Percentiles rank a stretch among this genome's conserved stretches.
Conservation (phyloP, 2,329 filamentous ascomycete genomes). For the Plectosphaerella cucumerina region DNA sequence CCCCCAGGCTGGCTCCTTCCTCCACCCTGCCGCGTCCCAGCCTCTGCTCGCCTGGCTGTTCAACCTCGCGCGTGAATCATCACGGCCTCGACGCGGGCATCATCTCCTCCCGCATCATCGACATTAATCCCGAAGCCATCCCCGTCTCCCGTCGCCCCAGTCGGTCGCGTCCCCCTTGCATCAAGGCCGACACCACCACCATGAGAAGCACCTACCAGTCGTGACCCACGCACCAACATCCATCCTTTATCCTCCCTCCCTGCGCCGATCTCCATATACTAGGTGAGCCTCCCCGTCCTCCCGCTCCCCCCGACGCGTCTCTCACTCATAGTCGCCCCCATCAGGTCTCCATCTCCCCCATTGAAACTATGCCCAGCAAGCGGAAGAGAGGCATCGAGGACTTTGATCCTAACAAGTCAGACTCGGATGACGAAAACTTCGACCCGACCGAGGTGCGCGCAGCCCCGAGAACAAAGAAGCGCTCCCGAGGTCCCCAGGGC, state of each 20-base stretch:
- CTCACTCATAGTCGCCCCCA: not conserved
- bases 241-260: not conserved
- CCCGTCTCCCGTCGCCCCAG: too few species aligned
- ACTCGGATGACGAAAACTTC: conserved; percentile 64
- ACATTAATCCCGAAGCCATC: too few species aligned
- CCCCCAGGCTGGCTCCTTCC: not conserved
- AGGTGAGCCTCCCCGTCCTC: not conserved
- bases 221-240: not conserved
- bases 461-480: conserved; percentile 29
- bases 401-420: conserved; percentile 64
- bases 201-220: conserved; percentile 1
- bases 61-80: too few species aligned
- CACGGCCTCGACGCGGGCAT: not conserved
- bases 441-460: conserved; percentile 47
- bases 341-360: conserved; percentile 11
- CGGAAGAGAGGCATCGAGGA: conserved; percentile 52
- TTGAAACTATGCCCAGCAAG: conserved; percentile 50
- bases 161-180: too few species aligned
- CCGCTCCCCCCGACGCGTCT: not conserved
- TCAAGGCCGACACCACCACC: too few species aligned
- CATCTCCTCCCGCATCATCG: too few species aligned
- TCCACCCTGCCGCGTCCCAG: too few species aligned
- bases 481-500: conserved; percentile 21
- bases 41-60: too few species aligned
- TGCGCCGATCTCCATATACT: not conserved